These are phyloP conservation scores for Aspergillus latus DNA, from an alignment of 2,329 filamentous ascomycete species.

Conservation along the genomic window DNA sequence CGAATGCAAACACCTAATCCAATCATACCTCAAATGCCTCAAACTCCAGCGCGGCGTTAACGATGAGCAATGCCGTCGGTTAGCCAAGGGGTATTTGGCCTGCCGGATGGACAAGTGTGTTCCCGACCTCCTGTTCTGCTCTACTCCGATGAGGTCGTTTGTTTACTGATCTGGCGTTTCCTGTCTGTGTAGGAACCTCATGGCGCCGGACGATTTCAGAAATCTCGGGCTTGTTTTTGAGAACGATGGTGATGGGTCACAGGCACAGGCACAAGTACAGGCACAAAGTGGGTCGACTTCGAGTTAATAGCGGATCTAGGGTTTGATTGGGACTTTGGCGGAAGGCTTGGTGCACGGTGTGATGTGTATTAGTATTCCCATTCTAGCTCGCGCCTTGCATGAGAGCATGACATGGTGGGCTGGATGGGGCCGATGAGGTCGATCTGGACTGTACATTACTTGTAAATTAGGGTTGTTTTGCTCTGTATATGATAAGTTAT, in stretches of 20 bases:
- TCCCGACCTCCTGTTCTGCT: neutral
- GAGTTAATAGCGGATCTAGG: neutral
- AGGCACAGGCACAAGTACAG: neutral
- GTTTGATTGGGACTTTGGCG: neutral
- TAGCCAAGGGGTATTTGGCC: constrained; percentile 84
- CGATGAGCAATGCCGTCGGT: constrained; percentile 75
- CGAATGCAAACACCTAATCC: constrained; percentile 91
- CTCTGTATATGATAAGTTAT: constrained; percentile 10
- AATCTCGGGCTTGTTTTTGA: constrained; percentile 78
- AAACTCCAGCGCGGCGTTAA: constrained; percentile 82
- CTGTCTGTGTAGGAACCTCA: constrained; percentile 67
- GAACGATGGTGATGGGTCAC: constrained; percentile 25
- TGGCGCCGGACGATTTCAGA: constrained; percentile 93
- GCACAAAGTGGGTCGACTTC: neutral
- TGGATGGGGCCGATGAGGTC: neutral
- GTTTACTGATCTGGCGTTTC: neutral
- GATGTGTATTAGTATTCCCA: neutral
- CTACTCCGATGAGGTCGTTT: neutral
- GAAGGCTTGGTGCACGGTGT: neutral
- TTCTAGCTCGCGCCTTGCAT: neutral
- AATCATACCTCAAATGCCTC: constrained; percentile 80
- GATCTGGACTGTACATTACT: neutral
- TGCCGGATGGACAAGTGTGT: constrained; percentile 93
- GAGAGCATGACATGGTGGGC: neutral
- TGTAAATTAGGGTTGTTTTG: neutral